Evolutionary conservation across 2,329 filamentous ascomycete species (phyloP).

Genomic region (Aspergillus sp.): DNA sequence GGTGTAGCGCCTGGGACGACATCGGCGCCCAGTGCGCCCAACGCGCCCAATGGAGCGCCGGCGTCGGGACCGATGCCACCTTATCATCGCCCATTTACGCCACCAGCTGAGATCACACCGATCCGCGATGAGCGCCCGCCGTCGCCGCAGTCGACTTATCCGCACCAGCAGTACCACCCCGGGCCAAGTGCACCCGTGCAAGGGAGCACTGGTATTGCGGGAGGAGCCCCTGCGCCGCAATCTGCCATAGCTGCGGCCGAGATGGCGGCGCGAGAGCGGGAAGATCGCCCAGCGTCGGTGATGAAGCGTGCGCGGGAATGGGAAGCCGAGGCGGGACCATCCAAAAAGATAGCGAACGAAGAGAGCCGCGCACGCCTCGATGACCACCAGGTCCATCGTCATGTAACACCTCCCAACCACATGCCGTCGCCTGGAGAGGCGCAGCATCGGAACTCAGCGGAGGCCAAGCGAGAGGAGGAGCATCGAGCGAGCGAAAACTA

Average conservation of each 20-base stretch:
- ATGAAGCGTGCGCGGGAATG: conserved; percentile 85
- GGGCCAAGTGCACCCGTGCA: conserved; percentile 53
- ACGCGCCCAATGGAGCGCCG: conserved; percentile 49
- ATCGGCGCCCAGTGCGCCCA: conserved; percentile 35
- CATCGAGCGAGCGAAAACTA: conserved; percentile 70
- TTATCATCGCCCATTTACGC: conserved; percentile 66
- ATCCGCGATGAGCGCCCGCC: conserved; percentile 75
- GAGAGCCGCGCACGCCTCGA: conserved; percentile 78
- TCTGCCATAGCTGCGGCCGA: conserved; percentile 60
- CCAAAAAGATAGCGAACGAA: conserved; percentile 81
- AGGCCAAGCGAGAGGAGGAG: conserved; percentile 57
- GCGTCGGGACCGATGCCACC: conserved; percentile 54
- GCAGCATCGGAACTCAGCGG: conserved; percentile 70
- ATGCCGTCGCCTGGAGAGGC: conserved; percentile 58
- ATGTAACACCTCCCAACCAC: conserved; percentile 49
- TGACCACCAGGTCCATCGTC: conserved; percentile 72
- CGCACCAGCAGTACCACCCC: conserved; percentile 69
- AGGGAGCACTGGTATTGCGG: conserved; percentile 50
- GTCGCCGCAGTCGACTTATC: conserved; percentile 84
- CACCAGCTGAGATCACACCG: conserved; percentile 72
- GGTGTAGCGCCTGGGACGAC: conserved; percentile 37
- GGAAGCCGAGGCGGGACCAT: conserved; percentile 63
- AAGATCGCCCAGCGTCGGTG: conserved; percentile 67
- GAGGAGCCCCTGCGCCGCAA: conserved; percentile 58
- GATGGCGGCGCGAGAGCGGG: conserved; percentile 54